Percentiles rank a stretch among this genome's conserved stretches.
These are phyloP conservation scores for Tuber microsphaerosporum DNA, from an alignment of 495 filamentous ascomycete species.

Conservation along the genomic window DNA sequence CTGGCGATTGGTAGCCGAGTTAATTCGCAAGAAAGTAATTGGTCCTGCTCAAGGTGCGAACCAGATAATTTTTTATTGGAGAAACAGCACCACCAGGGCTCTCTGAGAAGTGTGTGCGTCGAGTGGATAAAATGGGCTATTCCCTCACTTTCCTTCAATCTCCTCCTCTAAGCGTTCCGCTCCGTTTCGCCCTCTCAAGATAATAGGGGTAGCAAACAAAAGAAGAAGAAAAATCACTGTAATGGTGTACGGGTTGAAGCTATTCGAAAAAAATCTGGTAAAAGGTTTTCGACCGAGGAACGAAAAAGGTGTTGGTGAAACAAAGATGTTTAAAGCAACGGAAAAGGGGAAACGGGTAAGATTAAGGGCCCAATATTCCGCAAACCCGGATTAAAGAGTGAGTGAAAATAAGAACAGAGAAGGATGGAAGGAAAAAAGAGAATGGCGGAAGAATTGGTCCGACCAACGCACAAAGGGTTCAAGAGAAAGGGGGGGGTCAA, in stretches of 20 bases:
- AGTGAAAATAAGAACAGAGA: not conserved
- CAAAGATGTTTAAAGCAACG: slow-evolving; percentile 15
- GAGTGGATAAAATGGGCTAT: not conserved
- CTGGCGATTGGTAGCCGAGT: slow-evolving; percentile 25
- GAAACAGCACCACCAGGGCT: slow-evolving; percentile 24
- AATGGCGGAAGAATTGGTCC: slow-evolving; percentile 24
- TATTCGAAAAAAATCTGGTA: not conserved
- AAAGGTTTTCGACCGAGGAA: slow-evolving; percentile 4
- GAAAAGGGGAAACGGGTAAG: slow-evolving; percentile 19
- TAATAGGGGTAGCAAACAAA: not conserved
- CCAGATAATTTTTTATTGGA: slow-evolving; percentile 16
- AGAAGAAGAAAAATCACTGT: not conserved
- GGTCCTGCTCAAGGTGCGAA: slow-evolving; percentile 3
- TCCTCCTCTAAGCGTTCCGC: not conserved
- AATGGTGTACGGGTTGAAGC: not conserved
- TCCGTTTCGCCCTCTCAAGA: not conserved
- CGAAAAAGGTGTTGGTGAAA: slow-evolving; percentile 16
- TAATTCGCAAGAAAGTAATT: slow-evolving; percentile 17
- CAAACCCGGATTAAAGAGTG: slow-evolving; percentile 17
- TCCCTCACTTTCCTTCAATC: not conserved
- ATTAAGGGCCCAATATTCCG: slow-evolving; percentile 16
- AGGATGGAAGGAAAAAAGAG: slow-evolving; percentile 7
- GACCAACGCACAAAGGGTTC: slow-evolving; percentile 23
- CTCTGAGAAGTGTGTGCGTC: not conserved
- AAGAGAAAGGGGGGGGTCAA: slow-evolving; percentile 17